phyloP scores from a whole-genome alignment of 2,329 filamentous ascomycete genomes.

The Colletotrichum godetiae region DNA sequence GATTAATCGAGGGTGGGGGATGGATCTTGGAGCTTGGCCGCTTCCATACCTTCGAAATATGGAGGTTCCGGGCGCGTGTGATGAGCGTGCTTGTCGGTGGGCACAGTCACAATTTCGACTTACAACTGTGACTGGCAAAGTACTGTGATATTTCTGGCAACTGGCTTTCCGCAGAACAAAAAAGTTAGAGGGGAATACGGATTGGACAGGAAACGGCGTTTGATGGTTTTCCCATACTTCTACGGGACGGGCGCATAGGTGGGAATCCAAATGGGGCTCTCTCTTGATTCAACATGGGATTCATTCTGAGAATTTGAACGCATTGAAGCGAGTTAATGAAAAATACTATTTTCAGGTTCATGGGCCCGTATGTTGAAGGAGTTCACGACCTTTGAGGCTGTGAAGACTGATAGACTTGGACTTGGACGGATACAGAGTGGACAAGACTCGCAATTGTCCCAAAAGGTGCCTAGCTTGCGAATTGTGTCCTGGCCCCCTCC shows the following conservation, averaged over 20 bases:
- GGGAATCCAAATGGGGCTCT: not conserved
- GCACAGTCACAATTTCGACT: not conserved
- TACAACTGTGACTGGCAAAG: not conserved
- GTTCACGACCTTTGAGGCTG: not conserved
- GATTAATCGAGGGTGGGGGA: constrained; percentile 41
- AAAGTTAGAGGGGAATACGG: not conserved
- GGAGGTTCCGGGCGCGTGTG: no score
- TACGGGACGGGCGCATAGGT: not conserved
- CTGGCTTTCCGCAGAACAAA: not conserved
- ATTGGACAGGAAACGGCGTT: not conserved
- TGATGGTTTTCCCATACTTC: not conserved
- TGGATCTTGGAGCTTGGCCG: not conserved
- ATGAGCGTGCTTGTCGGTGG: not conserved
- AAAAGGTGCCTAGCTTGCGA: not conserved
- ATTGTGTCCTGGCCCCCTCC: not conserved
- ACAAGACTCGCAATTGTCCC: not conserved
- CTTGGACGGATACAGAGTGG: no score
- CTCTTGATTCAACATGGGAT: not conserved
- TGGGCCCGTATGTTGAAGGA: not conserved
- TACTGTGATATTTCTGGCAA: not conserved
- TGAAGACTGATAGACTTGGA: not conserved
- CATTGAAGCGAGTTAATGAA: not conserved
- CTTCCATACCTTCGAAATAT: not conserved
- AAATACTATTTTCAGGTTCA: not conserved
- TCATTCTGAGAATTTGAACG: not conserved